Evolutionary conservation across 768 basidiomycete genomes (phyloP).

Genomic region (Kwoniella sp.): DNA sequence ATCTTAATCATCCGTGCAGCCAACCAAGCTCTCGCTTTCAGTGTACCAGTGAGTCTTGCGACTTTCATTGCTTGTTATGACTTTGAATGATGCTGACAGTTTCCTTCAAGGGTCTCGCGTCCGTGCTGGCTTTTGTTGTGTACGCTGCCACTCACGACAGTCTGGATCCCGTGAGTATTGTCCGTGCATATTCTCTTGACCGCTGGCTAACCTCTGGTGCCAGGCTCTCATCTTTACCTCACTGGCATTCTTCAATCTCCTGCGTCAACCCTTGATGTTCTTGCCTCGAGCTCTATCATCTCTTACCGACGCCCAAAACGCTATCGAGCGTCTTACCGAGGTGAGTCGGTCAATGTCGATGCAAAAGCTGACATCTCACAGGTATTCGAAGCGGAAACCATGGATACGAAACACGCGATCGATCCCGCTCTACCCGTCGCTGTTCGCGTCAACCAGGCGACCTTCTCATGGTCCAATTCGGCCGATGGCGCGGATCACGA

Average conservation of each 20-base stretch:
- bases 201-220: not conserved
- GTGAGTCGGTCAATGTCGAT: conserved; percentile 21
- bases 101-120: conserved; percentile 67
- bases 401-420: conserved; percentile 58
- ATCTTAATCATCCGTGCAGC: conserved; percentile 67
- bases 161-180: conserved; percentile 61
- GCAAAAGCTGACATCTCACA: conserved; percentile 8
- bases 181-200: not conserved
- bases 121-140: conserved; percentile 68
- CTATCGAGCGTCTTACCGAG: conserved; percentile 61
- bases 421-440: conserved; percentile 61
- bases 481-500: not conserved
- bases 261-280: conserved; percentile 65
- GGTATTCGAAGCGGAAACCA: conserved; percentile 64
- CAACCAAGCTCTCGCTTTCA: conserved; percentile 59
- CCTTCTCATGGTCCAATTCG: conserved; percentile 66
- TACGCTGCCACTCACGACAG: conserved; percentile 63
- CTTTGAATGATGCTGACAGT: conserved; percentile 1
- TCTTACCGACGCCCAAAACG: conserved; percentile 68
- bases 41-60: conserved; percentile 48
- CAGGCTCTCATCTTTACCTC: conserved; percentile 69
- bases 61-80: conserved; percentile 57
- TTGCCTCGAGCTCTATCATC: conserved; percentile 60
- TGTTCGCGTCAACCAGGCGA: conserved; percentile 61
- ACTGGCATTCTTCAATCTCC: conserved; percentile 64